These are phyloP conservation scores for Nemania sp. DNA, from an alignment of 2,329 filamentous ascomycete species.

Conservation along the genomic window DNA sequence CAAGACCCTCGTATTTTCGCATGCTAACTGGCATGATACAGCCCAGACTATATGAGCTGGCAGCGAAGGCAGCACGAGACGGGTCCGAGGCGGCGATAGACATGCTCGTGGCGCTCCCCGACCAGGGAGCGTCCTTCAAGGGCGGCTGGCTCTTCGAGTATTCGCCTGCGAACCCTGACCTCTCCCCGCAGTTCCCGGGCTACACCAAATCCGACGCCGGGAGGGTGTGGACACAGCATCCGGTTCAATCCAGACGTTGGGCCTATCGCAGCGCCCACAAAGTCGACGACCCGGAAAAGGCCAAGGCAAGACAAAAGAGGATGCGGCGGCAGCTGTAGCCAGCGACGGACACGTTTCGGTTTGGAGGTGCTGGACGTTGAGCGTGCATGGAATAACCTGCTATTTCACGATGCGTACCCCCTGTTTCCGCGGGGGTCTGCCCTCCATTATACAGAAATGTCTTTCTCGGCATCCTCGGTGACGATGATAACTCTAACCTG, in stretches of 20 bases:
- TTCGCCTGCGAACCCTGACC: background rate
- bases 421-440: too few species aligned
- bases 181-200: background rate
- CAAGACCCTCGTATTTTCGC: background rate
- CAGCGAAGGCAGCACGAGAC: background rate
- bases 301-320: too few species aligned
- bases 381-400: too few species aligned
- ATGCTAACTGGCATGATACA: background rate
- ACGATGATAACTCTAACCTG: too few species aligned
- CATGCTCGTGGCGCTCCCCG: constrained; percentile 15
- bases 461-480: too few species aligned
- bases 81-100: constrained; percentile 9
- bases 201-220: background rate
- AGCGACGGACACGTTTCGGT: too few species aligned
- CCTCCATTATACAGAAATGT: too few species aligned
- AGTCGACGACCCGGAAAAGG: background rate
- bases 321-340: too few species aligned
- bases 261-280: constrained; percentile 6
- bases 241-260: constrained; percentile 10
- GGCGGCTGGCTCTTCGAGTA: constrained; percentile 23
- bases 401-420: too few species aligned
- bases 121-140: background rate
- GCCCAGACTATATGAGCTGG: constrained; percentile 9
- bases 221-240: background rate
- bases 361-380: too few species aligned